Percentiles rank a stretch among this genome's conserved stretches.
Evolutionary conservation across 352 stramenopile species (phyloP).

Genomic region (Poterioochromonas sp.): DNA sequence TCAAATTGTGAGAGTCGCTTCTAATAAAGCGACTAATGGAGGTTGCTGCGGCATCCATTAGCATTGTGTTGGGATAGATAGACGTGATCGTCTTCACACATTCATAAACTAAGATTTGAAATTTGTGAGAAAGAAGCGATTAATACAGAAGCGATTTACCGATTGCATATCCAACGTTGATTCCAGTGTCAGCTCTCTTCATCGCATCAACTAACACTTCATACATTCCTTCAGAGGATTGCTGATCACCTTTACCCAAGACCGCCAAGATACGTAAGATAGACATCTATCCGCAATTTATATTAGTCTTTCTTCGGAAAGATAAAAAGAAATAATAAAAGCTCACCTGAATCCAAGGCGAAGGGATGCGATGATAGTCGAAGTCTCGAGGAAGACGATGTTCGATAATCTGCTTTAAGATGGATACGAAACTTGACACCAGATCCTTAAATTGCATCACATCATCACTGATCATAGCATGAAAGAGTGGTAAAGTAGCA

Average conservation of each 20-base stretch:
- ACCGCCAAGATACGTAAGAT: constrained; percentile 90
- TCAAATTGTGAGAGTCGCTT: constrained; percentile 65
- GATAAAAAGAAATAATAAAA: neutral
- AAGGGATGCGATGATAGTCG: constrained; percentile 98
- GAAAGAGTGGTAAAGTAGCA: constrained; percentile 77
- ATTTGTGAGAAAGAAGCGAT: neutral
- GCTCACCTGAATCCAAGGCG: constrained; percentile 98
- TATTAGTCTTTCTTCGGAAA: neutral
- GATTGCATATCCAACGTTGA: constrained; percentile 99
- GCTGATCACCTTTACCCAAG: constrained; percentile 82
- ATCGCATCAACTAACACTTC: constrained; percentile 97
- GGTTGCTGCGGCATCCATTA: constrained; percentile 79
- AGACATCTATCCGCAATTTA: constrained; percentile 44
- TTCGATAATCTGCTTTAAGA: constrained; percentile 99
- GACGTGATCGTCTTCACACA: constrained; percentile 94
- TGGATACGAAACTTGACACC: constrained; percentile 94
- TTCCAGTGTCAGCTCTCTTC: constrained; percentile 93
- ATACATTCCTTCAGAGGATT: constrained; percentile 94
- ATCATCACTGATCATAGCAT: constrained; percentile 78
- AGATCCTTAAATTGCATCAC: constrained; percentile 91
- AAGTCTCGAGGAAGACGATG: constrained; percentile 94
- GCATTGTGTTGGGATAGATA: constrained; percentile 96
- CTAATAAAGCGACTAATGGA: constrained; percentile 85
- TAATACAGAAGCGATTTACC: neutral
- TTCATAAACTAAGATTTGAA: constrained; percentile 79